Base-by-base conservation (phyloP, 306 rosid species). In the Myrica gale region DNA sequence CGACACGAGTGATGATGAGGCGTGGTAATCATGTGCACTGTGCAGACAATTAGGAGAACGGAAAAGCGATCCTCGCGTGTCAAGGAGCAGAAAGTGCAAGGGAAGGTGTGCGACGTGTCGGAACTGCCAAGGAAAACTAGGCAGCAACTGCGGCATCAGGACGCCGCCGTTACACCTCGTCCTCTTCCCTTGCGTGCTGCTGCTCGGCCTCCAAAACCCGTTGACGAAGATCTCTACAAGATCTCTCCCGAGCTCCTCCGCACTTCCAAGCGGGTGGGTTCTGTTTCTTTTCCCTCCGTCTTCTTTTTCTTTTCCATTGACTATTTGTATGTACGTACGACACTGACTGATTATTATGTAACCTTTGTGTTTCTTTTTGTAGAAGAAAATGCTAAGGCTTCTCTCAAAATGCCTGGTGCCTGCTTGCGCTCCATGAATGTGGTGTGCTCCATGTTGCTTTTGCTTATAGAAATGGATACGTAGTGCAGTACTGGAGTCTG, bases 201-300 rank as follows among this genome's bases (percentile, higher is more conserved):
- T 53, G 39, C 55, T 4, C 79, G 82, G 56, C 61, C 65, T n/a
- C 89, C 97, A 0, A 92, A 90, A 51, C 93, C 97, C 0, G 91
- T 95, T 0, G 97, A 95, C 37, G 96, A 95, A 76, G 98, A 95
- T 85, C 97, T 95, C 76, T 95, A 95, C 78, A 88, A 89, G 78
- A 95, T 95, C 71, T 92, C 98, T 3, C 97, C 98, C 0, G 89
- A 90, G 6, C 91, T 91, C 9, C 97, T 91, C 41, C 92, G 78
- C 62, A 74, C 85, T 2, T 80, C 90, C 19, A 95, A 90, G 80
- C 68, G 90, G 87, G 96, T 90, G 5, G 0, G 44, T 57, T 12
- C 60, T 55, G 7, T 21, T 12, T 8, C 17, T 20, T 9, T 3
- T 69, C n/a, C 43, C 4, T 20, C 51, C 21, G 1, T 7, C 6